Evolutionary conservation across 805 yeast species (phyloP).

Genomic region (Candida namnaoensis): DNA sequence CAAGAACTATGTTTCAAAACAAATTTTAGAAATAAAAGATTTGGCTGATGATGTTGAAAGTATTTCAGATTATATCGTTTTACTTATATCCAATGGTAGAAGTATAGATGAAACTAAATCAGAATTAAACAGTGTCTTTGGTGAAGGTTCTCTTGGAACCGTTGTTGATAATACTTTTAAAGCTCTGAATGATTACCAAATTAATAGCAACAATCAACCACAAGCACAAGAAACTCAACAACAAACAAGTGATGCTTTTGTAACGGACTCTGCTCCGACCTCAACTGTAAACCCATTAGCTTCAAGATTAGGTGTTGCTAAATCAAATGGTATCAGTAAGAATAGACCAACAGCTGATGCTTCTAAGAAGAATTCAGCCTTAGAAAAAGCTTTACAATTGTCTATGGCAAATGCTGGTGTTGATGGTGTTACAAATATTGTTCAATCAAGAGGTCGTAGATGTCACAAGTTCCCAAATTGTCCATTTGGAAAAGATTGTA

Average conservation of each 20-base stretch:
- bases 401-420: conserved; percentile 19
- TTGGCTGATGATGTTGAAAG: conserved; percentile 46
- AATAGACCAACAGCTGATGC: conserved; percentile 10
- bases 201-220: conserved; percentile 10
- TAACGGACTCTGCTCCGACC: conserved; percentile 1
- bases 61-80: conserved; percentile 68
- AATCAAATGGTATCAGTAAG: conserved; percentile 12
- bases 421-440: conserved; percentile 21
- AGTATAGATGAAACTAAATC: conserved; percentile 48
- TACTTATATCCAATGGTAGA: conserved; percentile 62
- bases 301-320: conserved; percentile 4
- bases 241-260: conserved; percentile 6
- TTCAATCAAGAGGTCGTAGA: conserved; percentile 45
- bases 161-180: conserved; percentile 50
- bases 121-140: conserved; percentile 56
- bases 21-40: conserved; percentile 28
- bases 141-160: conserved; percentile 46
- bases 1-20: conserved; percentile 32
- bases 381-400: conserved; percentile 29
- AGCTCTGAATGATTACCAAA: conserved; percentile 34
- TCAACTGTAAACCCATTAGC: conserved; percentile 2
- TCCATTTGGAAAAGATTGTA: conserved; percentile 53
- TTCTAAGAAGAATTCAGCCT: conserved; percentile 15
- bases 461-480: conserved; percentile 70
- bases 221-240: conserved; percentile 10